Conservation (phyloP, 31 red algal species). For the Endocladia muricata region DNA sequence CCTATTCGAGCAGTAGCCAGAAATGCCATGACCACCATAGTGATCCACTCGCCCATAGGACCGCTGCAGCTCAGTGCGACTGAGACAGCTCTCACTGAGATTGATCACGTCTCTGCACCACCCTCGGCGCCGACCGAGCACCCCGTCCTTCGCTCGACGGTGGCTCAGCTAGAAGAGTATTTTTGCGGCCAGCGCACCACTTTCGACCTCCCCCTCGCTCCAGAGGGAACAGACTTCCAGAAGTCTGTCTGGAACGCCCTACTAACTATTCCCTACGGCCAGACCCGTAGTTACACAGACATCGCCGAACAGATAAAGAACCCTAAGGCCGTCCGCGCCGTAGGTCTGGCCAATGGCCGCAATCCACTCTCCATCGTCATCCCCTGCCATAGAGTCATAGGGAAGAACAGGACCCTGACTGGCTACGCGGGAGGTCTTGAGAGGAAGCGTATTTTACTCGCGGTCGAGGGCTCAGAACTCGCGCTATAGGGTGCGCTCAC, state of each 20-base stretch:
- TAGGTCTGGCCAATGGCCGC: neutral
- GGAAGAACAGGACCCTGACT: neutral
- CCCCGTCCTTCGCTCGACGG: too few species aligned
- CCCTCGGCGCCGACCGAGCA: too few species aligned
- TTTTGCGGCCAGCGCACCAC: neutral
- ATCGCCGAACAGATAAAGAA: neutral
- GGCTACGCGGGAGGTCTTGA: neutral
- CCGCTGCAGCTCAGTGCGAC: too few species aligned
- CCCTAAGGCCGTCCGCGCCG: slow-evolving; percentile 1
- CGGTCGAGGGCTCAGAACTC: too few species aligned
- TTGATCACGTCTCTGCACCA: too few species aligned
- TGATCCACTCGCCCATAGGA: too few species aligned
- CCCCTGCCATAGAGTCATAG: slow-evolving; percentile 7
- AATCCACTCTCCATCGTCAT: neutral
- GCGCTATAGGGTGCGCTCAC: too few species aligned
- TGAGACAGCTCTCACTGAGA: too few species aligned
- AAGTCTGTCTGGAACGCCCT: neutral
- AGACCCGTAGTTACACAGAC: neutral
- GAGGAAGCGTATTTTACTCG: too few species aligned
- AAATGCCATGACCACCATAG: too few species aligned
- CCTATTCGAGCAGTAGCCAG: too few species aligned
- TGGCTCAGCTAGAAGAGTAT: slow-evolving; percentile 1
- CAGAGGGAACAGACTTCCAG: neutral
- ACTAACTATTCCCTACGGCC: neutral
- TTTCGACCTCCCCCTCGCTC: neutral